Evolutionary conservation across 2,329 filamentous ascomycete genomes (phyloP), one percentile per base, ranked within the genome.

Genomic region (Fusarium incarnatum): DNA sequence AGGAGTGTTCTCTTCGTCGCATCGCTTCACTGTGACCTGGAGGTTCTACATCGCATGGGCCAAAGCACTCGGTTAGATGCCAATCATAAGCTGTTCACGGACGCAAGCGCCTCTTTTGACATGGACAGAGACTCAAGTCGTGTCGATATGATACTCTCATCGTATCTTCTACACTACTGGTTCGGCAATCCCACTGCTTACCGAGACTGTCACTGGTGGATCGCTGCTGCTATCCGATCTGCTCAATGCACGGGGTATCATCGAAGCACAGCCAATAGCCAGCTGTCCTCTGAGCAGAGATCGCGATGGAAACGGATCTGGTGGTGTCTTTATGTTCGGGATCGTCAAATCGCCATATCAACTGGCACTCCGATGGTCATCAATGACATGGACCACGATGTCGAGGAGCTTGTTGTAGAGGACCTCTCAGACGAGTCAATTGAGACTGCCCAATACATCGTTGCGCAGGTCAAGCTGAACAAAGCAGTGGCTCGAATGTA

Each of bases 121-220:
- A 27, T n/a, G 0, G 59, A 60, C 5, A 15, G 23, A 2, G 59
- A 58, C 13, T 64, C 66, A 1, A 55, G 28, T 6, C 47, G 64
- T 0, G 40, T 22, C 0, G 48, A 68, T 0, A 68, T 68, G 54
- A 63, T 62, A 1, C 13, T 64, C 0, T 68, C 66, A 0, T 64
- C 66, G 0, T 68, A 68, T 5, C 11, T 68, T 2, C 16, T 68
- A 2, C 66, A 68, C 4, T 68, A 64, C 7, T 68, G 64, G 66
- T 68, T 68, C 1, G 66, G 66, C 4, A 68, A 63, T 3, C 53
- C 66, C 0, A 60, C 59, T 0, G 56, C 49, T 0, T 67, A 67
- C 6, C 55, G 60, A 0, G 60, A 65, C 2, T 48, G 37, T 1
- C 64, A 68, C 2, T 61, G 56, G 59, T 61, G 59, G 59, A 46